phyloP scores from a whole-genome alignment of 805 yeast species.

The Lipomyces kockii region DNA sequence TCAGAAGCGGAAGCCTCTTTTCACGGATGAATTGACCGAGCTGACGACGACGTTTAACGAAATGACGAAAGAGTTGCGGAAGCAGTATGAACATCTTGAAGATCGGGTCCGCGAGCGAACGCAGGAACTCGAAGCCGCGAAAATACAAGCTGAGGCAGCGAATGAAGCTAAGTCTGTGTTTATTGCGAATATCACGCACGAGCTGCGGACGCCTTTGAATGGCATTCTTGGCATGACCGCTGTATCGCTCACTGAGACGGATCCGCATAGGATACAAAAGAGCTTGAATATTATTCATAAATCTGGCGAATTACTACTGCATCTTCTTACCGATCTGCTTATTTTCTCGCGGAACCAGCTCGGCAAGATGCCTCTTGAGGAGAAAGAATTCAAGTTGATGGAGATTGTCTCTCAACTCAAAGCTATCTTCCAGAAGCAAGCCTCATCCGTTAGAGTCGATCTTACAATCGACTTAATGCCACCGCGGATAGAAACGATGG shows the following conservation, averaged over 20 bases:
- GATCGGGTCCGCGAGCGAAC: slow-evolving; percentile 88
- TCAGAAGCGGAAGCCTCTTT: slow-evolving; percentile 40
- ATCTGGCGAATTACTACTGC: slow-evolving; percentile 87
- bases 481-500: slow-evolving; percentile 54
- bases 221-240: slow-evolving; percentile 97
- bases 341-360: slow-evolving; percentile 92
- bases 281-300: slow-evolving; percentile 82
- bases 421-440: slow-evolving; percentile 81
- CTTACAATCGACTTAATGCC: slow-evolving; percentile 68
- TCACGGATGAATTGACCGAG: slow-evolving; percentile 84
- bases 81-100: slow-evolving; percentile 82
- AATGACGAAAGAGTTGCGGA: slow-evolving; percentile 85
- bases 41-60: slow-evolving; percentile 86
- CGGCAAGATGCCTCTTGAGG: slow-evolving; percentile 80
- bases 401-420: slow-evolving; percentile 85
- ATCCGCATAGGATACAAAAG: slow-evolving; percentile 66
- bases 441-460: slow-evolving; percentile 74
- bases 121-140: slow-evolving; percentile 73
- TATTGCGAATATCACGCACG: slow-evolving; percentile 91
- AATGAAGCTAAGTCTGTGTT: slow-evolving; percentile 96
- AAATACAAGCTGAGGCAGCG: slow-evolving; percentile 60
- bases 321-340: slow-evolving; percentile 84
- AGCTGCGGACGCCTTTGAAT: slow-evolving; percentile 90
- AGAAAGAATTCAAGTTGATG: slow-evolving; percentile 73
- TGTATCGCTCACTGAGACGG: slow-evolving; percentile 86